These are phyloP conservation scores for Acrocalymma vagum DNA, from an alignment of 2,329 filamentous ascomycete genomes.

Conservation along the genomic window DNA sequence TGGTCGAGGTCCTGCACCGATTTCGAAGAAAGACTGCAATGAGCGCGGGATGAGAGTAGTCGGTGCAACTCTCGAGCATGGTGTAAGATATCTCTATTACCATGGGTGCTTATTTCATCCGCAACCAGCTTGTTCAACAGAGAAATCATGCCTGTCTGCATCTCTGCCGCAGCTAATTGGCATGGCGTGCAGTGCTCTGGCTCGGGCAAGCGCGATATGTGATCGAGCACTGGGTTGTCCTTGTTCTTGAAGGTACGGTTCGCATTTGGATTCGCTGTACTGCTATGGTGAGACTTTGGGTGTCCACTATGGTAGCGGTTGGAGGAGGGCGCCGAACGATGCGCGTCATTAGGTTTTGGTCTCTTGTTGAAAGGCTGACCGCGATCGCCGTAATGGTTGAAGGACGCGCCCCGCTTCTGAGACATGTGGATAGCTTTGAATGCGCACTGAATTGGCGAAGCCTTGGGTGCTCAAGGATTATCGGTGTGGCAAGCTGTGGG, in stretches of 20 bases:
- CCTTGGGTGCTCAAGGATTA: not conserved
- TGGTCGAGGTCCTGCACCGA: constrained; percentile 51
- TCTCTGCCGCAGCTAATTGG: constrained; percentile 24
- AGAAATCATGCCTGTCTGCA: constrained; percentile 38
- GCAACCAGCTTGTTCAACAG: constrained; percentile 40
- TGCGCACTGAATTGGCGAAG: constrained; percentile 1
- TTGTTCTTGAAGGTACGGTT: constrained; percentile 12
- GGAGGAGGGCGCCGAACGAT: too few relatives aligned
- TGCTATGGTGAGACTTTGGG: not conserved
- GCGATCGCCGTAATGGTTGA: constrained; percentile 29
- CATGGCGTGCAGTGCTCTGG: constrained; percentile 22
- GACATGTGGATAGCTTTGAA: constrained; percentile 22
- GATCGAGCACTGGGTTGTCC: constrained; percentile 11
- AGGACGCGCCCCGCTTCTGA: constrained; percentile 26
- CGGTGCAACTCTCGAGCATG: constrained; percentile 37
- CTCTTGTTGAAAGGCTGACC: constrained; percentile 24
- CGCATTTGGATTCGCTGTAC: too few relatives aligned
- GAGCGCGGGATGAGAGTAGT: constrained; percentile 30
- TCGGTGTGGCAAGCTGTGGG: not conserved
- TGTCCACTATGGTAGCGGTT: constrained; percentile 1
- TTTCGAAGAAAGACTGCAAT: constrained; percentile 58
- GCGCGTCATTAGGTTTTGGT: constrained; percentile 9
- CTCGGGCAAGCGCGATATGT: constrained; percentile 17
- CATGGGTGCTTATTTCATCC: constrained; percentile 30
- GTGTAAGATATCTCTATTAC: constrained; percentile 35